Conservation (phyloP, 129 eudicot genomes). For the Apium graveolens region DNA sequence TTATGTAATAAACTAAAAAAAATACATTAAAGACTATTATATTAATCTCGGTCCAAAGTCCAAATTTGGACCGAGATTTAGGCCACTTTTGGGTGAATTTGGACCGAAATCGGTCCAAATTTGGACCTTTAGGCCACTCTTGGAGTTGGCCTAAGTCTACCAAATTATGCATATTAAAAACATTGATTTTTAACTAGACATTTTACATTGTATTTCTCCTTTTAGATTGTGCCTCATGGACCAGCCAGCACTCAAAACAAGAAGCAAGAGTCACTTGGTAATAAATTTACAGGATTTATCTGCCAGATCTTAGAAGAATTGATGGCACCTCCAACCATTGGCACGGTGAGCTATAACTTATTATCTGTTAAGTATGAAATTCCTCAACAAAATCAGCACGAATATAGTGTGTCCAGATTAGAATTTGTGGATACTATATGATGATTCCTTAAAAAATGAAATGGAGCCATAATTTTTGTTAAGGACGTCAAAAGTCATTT, state of each 20-base stretch:
- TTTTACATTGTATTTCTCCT: neutral
- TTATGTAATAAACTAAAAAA: too few species aligned
- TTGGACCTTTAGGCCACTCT: too few species aligned
- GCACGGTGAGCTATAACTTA: conserved; percentile 45
- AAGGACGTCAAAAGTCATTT: neutral
- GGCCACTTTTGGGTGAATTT: too few species aligned
- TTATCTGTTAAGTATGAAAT: neutral
- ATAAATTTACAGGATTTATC: conserved; percentile 22
- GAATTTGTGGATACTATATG: neutral
- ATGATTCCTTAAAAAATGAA: neutral
- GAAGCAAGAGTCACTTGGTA: conserved; percentile 17
- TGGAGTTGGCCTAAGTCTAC: too few species aligned
- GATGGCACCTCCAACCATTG: conserved; percentile 81
- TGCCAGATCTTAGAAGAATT: conserved; percentile 56
- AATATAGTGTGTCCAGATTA: neutral
- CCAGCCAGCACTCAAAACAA: conserved; percentile 17
- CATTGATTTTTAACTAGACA: neutral
- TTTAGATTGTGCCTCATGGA: conserved; percentile 32
- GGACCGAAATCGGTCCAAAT: too few species aligned
- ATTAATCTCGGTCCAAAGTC: too few species aligned
- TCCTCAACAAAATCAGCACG: neutral
- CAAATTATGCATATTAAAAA: neutral
- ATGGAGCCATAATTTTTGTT: neutral
- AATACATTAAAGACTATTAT: too few species aligned
- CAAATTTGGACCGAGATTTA: too few species aligned